These are phyloP conservation scores for Tympanopsis confertula DNA, from an alignment of 2,329 filamentous ascomycete genomes.

Conservation along the genomic window DNA sequence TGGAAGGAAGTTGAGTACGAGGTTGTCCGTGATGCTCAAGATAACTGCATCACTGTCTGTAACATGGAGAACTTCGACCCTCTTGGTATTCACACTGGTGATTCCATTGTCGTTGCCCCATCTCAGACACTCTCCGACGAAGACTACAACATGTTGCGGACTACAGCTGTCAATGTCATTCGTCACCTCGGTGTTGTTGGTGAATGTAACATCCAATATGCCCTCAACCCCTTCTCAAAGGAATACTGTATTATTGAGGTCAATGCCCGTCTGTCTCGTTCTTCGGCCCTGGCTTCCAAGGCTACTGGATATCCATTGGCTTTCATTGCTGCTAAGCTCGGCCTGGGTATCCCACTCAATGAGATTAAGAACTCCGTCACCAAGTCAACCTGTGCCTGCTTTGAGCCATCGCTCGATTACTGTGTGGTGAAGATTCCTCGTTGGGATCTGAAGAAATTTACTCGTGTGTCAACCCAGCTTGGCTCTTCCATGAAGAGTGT, in stretches of 20 bases:
- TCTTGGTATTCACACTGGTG: constrained; percentile 92
- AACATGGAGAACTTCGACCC: constrained; percentile 99
- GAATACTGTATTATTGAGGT: constrained; percentile 99
- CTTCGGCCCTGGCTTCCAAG: constrained; percentile 90
- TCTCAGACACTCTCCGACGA: constrained; percentile 94
- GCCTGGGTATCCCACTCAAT: constrained; percentile 86
- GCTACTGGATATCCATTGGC: constrained; percentile 92
- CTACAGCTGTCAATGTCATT: constrained; percentile 93
- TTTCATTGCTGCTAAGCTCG: constrained; percentile 93
- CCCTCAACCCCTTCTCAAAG: constrained; percentile 83
- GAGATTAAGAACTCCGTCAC: constrained; percentile 95
- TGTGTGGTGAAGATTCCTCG: constrained; percentile 97
- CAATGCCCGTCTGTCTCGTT: constrained; percentile 89
- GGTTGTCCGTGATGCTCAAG: constrained; percentile 84
- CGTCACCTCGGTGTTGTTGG: constrained; percentile 93
- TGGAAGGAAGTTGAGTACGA: constrained; percentile 99
- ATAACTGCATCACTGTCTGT: constrained; percentile 98
- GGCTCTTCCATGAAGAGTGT: constrained; percentile 99
- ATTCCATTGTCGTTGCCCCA: constrained; percentile 94
- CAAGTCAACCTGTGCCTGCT: constrained; percentile 90
- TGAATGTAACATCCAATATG: constrained; percentile 98
- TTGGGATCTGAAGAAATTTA: constrained; percentile 99
- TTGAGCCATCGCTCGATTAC: constrained; percentile 96
- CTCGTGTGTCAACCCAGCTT: constrained; percentile 85
- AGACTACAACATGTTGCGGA: constrained; percentile 98